Evolutionary conservation across 2,329 filamentous ascomycete genomes (phyloP).

Genomic region (Trichoderma atroviride): DNA sequence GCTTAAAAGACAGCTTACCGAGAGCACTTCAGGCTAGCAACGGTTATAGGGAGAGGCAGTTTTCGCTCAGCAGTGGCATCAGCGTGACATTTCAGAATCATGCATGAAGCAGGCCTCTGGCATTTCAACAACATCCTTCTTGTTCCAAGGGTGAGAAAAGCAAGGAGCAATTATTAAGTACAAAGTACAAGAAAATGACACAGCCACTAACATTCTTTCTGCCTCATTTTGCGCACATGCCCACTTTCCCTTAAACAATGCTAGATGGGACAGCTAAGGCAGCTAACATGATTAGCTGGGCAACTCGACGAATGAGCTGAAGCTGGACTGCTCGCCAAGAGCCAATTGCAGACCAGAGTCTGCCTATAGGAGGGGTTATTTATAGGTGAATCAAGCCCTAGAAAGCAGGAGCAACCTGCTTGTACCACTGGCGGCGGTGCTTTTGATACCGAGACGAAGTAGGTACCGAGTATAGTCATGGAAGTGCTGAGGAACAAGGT

Average conservation of each 20-base stretch:
- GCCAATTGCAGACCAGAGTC: background rate
- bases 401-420: background rate
- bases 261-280: background rate
- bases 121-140: background rate
- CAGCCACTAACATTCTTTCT: background rate
- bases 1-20: constrained; percentile 4
- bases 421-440: background rate
- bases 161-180: too few species aligned
- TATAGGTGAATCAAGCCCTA: constrained; percentile 7
- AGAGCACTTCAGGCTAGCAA: background rate
- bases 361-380: background rate
- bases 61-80: background rate
- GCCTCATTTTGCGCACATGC: background rate
- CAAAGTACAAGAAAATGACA: background rate
- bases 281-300: background rate
- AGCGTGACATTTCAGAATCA: background rate
- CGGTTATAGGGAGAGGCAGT: background rate
- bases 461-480: background rate
- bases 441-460: background rate
- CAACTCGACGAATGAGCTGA: background rate
- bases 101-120: background rate
- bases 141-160: background rate
- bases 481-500: background rate
- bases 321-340: background rate
- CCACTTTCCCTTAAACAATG: background rate